Evolutionary conservation across 371 early-diverging fungal species (phyloP), one percentile per base, ranked within the genome.

Genomic region (Entomophthora muscae): DNA sequence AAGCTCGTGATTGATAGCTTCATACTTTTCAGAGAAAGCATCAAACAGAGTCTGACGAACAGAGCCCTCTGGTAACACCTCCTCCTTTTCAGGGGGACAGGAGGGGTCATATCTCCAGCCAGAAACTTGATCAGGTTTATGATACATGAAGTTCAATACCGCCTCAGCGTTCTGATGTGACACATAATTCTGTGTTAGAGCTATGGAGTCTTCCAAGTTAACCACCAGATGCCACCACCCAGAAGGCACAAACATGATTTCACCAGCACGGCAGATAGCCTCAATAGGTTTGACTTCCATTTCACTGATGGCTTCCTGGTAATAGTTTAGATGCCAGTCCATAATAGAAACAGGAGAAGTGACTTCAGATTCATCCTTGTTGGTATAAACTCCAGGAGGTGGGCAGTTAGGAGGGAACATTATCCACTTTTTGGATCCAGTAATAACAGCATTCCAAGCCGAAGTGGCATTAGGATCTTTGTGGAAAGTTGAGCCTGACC

Each of bases 161-260:
- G 72, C 64, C 23, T 61, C 64, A 57, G 84, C 61, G 71, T 84
- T 82, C 32, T 70, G 70, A 1, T 64, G 63, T 51, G 74, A 69
- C 29, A 84, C 83, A 72, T 80, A 86, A 68, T 86, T 86, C 61
- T 83, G 85, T 1, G 86, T 76, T 22, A 85, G 58, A 1, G 85
- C 86, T 33, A 86, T 80, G 32, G 76, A 73, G 31, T 74, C 76
- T 30, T 80, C 82, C 54, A 86, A 67, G 64, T 86, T 86, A 62
- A 86, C 76, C 28, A 86, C 84, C 26, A 72, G 69, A 70, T 86
- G 86, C 83, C 84, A 86, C 86, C 86, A 86, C 63, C 83, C 85
- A 33, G 72, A 64, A 1, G 86, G 86, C 1, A 86, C 82, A 70
- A 78, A 84, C 65, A 84, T 72, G 55, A 84, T 64, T 64, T 86